Percentiles rank a stretch among this genome's conserved stretches.
These are phyloP conservation scores for Metschnikowia cerradonensis DNA, from an alignment of 805 yeast species.

Conservation along the genomic window DNA sequence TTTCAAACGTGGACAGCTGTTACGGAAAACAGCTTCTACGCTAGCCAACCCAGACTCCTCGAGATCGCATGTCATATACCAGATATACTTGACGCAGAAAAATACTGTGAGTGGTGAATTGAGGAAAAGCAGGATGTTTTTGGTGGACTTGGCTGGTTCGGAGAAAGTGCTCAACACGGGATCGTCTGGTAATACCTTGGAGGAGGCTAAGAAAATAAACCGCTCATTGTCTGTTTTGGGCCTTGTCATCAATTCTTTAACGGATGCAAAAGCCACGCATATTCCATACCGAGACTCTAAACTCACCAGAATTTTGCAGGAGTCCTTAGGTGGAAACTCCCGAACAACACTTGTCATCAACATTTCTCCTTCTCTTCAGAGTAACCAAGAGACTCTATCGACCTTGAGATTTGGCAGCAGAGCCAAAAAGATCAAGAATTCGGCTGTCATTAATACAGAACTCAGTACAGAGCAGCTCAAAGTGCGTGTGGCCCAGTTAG, in stretches of 20 bases:
- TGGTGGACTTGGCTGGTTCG: slow-evolving; percentile 86
- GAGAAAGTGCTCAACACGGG: slow-evolving; percentile 78
- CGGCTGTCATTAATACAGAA: slow-evolving; percentile 61
- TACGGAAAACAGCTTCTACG: slow-evolving; percentile 58
- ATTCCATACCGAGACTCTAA: slow-evolving; percentile 77
- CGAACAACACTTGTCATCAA: slow-evolving; percentile 69
- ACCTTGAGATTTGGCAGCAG: slow-evolving; percentile 72
- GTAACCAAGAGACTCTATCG: slow-evolving; percentile 63
- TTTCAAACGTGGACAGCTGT: slow-evolving; percentile 53
- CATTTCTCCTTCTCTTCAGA: slow-evolving; percentile 59
- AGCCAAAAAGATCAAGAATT: slow-evolving; percentile 64
- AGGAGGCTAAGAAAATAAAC: slow-evolving; percentile 83
- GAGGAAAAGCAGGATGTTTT: slow-evolving; percentile 59
- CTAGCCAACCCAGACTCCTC: slow-evolving; percentile 71
- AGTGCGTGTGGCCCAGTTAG: slow-evolving; percentile 34
- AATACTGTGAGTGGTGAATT: slow-evolving; percentile 50
- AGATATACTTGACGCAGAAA: slow-evolving; percentile 62
- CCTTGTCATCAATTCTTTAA: slow-evolving; percentile 72
- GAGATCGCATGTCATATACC: slow-evolving; percentile 77
- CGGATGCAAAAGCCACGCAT: slow-evolving; percentile 63
- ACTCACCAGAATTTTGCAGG: slow-evolving; percentile 72
- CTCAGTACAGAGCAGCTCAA: slow-evolving; percentile 47
- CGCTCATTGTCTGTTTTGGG: slow-evolving; percentile 75
- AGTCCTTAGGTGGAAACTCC: slow-evolving; percentile 79
- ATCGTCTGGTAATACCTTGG: slow-evolving; percentile 67